Conservation (phyloP, 2,329 filamentous ascomycete genomes). For the Curvularia verruculosa region DNA sequence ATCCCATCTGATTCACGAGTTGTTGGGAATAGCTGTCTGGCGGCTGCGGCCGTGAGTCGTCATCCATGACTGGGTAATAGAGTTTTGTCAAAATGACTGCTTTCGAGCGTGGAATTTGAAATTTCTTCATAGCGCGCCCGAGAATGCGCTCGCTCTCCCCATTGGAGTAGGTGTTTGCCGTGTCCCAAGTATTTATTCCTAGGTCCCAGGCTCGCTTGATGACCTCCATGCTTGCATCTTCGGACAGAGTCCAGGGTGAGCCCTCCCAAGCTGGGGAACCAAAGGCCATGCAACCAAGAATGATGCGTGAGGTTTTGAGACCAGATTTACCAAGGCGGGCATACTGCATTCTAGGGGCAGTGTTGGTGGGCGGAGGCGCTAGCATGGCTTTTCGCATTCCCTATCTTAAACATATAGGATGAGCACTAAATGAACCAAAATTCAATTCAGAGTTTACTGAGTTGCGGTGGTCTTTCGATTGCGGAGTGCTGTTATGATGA, state of each 20-base stretch:
- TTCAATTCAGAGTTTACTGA: not conserved
- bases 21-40: not conserved
- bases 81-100: slow-evolving; percentile 42
- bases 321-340: slow-evolving; percentile 47
- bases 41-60: not conserved
- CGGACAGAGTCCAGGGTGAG: slow-evolving; percentile 36
- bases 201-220: slow-evolving; percentile 51
- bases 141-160: slow-evolving; percentile 40
- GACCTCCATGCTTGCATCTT: slow-evolving; percentile 48
- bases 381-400: not conserved
- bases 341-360: not conserved
- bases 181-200: slow-evolving; percentile 56
- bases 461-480: not conserved
- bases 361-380: not conserved
- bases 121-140: slow-evolving; percentile 32
- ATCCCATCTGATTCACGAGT: slow-evolving; percentile 2
- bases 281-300: slow-evolving; percentile 36
- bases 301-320: slow-evolving; percentile 49
- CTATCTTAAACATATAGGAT: not conserved
- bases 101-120: slow-evolving; percentile 36
- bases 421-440: not conserved
- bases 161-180: slow-evolving; percentile 39
- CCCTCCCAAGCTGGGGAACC: slow-evolving; percentile 24
- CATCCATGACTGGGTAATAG: slow-evolving; percentile 7
- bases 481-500: not conserved